Evolutionary conservation across 768 basidiomycete genomes (phyloP).

Genomic region (Bullera alba): DNA sequence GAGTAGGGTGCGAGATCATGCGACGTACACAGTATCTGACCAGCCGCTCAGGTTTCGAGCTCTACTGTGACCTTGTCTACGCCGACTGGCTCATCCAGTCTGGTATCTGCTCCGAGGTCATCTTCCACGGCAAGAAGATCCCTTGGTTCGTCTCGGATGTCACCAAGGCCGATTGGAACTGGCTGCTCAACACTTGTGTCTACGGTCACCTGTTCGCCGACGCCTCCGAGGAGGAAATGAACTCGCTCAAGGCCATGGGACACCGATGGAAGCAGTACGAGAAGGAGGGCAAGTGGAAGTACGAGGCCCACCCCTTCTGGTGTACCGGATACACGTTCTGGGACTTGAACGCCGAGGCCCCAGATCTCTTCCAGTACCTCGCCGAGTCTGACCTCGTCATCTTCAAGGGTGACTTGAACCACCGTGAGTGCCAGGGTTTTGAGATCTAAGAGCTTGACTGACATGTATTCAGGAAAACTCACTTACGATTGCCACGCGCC

Average conservation of each 20-base stretch:
- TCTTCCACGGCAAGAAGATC: conserved; percentile 92
- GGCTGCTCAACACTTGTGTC: conserved; percentile 41
- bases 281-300: conserved; percentile 84
- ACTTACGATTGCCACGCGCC: conserved; percentile 49
- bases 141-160: conserved; percentile 84
- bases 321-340: conserved; percentile 87
- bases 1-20: conserved; percentile 2
- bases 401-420: conserved; percentile 93
- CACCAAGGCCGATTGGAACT: conserved; percentile 63
- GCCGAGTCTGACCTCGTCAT: conserved; percentile 78
- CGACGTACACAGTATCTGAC: not conserved
- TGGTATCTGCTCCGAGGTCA: conserved; percentile 72
- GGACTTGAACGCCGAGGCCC: conserved; percentile 45
- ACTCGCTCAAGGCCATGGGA: conserved; percentile 71
- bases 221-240: conserved; percentile 68
- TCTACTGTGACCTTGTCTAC: conserved; percentile 53
- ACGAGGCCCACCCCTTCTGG: conserved; percentile 55
- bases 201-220: conserved; percentile 82
- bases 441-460: not conserved
- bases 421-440: conserved; percentile 63
- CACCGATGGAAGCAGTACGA: conserved; percentile 92
- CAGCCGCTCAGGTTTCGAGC: conserved; percentile 61
- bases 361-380: conserved; percentile 73
- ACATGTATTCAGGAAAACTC: too few relatives aligned
- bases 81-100: conserved; percentile 92